phyloP scores from a whole-genome alignment of 805 yeast species.

The Barnettozyma wickerhamii region DNA sequence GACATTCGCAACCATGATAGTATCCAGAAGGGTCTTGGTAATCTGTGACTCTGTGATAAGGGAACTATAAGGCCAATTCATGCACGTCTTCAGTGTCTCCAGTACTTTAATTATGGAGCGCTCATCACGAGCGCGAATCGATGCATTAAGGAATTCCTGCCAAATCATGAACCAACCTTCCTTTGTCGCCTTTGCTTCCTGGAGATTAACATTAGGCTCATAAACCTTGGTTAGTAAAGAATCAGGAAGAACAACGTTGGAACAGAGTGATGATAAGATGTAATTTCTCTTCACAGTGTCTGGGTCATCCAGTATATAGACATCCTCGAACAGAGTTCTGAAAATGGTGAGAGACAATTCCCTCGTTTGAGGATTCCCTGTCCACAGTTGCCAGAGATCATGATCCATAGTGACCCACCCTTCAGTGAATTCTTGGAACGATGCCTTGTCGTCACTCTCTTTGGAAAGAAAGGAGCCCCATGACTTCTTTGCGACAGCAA shows the following conservation, averaged over 20 bases:
- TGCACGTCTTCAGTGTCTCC: constrained; percentile 81
- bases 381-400: constrained; percentile 74
- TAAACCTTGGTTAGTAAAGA: constrained; percentile 57
- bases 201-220: constrained; percentile 60
- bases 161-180: constrained; percentile 89
- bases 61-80: constrained; percentile 86
- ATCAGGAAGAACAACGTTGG: constrained; percentile 75
- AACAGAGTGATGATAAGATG: constrained; percentile 76
- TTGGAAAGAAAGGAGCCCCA: constrained; percentile 75
- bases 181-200: constrained; percentile 58
- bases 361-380: constrained; percentile 53
- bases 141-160: constrained; percentile 51
- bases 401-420: constrained; percentile 91
- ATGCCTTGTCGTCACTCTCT: constrained; percentile 28
- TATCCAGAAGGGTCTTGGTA: constrained; percentile 54
- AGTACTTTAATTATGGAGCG: constrained; percentile 60
- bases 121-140: constrained; percentile 34
- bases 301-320: constrained; percentile 87
- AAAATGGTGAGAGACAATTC: constrained; percentile 76
- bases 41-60: constrained; percentile 66
- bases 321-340: constrained; percentile 88
- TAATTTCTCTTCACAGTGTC: constrained; percentile 76
- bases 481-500: constrained; percentile 77
- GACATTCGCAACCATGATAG: constrained; percentile 56
- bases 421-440: constrained; percentile 47